A percentile compares a stretch with the other conserved stretches of the same genome.
Conservation (phyloP, 176 grass and related monocot genomes). For the Juncus inflexus region DNA sequence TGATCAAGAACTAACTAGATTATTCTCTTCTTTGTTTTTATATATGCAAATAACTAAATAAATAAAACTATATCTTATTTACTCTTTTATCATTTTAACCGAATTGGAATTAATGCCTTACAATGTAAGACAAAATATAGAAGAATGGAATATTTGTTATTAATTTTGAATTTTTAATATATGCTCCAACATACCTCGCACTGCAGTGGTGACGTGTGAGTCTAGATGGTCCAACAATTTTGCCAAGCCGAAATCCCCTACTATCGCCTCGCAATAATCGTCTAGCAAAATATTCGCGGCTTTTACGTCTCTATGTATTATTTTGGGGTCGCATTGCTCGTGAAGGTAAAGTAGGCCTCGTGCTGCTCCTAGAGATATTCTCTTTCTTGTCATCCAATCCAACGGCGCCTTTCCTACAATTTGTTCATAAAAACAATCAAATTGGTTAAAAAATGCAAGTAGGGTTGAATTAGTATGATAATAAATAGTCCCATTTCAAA, state of each 20-base stretch:
- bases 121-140: no score
- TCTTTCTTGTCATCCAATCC: constrained; percentile 88
- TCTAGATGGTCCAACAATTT: constrained; percentile 88
- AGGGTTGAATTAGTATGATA: no score
- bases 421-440: not conserved
- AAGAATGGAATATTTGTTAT: no score
- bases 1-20: no score
- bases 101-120: no score
- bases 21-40: no score
- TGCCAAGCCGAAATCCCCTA: constrained; percentile 87
- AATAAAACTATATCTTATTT: no score
- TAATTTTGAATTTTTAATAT: no score
- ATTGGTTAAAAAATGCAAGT: not conserved
- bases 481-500: not conserved
- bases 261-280: constrained; percentile 74
- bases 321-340: constrained; percentile 97
- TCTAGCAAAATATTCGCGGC: constrained; percentile 88
- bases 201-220: constrained; percentile 86
- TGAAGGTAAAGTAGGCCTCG: constrained; percentile 89
- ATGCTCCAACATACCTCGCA: constrained; percentile 32
- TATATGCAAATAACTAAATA: no score
- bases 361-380: constrained; percentile 78
- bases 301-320: constrained; percentile 96
- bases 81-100: no score
- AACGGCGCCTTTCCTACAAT: constrained; percentile 68